Evolutionary conservation across 805 yeast genomes (phyloP).

Genomic region (Candida sphagnicola): DNA sequence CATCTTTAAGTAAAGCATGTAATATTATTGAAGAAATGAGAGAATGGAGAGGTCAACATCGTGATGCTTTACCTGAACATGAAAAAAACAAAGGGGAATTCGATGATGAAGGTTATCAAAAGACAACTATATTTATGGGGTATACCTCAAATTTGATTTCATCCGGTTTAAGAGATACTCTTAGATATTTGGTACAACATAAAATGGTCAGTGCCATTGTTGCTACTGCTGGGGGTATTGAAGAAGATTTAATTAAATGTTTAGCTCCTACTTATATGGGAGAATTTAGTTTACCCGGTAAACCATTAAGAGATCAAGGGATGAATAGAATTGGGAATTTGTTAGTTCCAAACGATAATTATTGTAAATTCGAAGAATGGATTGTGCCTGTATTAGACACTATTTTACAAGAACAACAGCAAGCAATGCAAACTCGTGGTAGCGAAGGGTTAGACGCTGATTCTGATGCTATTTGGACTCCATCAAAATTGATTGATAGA

Average conservation of each 20-base stretch:
- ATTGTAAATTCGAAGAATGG: conserved; percentile 98
- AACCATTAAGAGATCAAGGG: conserved; percentile 84
- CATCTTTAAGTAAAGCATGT: conserved; percentile 81
- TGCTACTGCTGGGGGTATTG: conserved; percentile 97
- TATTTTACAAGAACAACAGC: conserved; percentile 86
- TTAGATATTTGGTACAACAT: conserved; percentile 85
- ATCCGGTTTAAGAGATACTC: conserved; percentile 88
- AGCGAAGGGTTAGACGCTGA: conserved; percentile 57
- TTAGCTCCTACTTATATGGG: conserved; percentile 96
- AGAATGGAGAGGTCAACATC: conserved; percentile 83
- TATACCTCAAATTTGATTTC: conserved; percentile 95
- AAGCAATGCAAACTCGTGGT: conserved; percentile 48
- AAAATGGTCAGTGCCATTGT: conserved; percentile 94
- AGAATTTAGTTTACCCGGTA: conserved; percentile 80
- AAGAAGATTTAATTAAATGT: conserved; percentile 95
- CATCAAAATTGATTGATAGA: conserved; percentile 87
- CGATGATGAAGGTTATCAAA: conserved; percentile 74
- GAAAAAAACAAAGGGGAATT: conserved; percentile 59
- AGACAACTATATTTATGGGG: conserved; percentile 90
- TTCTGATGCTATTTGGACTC: conserved; percentile 80
- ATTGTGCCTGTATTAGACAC: conserved; percentile 89
- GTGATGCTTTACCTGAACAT: conserved; percentile 63
- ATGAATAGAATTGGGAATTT: conserved; percentile 97
- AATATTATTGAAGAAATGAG: conserved; percentile 93
- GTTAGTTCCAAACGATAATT: conserved; percentile 95